Evolutionary conservation across 331 rosid genomes (phyloP).

Genomic region (Telfairia occidentalis): DNA sequence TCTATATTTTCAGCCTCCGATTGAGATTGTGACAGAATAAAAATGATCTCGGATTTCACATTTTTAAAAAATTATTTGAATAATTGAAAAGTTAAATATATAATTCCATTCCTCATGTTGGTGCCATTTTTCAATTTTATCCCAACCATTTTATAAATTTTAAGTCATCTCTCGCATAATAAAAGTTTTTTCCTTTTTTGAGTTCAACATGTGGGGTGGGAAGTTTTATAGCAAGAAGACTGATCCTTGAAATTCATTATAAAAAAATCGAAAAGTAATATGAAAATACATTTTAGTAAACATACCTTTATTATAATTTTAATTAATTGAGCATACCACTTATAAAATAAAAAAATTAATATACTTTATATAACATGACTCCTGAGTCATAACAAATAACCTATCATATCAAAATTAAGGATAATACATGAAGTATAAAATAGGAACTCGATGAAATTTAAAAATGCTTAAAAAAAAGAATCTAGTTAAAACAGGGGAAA

Average conservation of each 20-base stretch:
- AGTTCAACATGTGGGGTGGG: too few relatives aligned
- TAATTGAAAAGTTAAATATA: not conserved
- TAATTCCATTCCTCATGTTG: not conserved
- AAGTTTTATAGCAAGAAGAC: too few relatives aligned
- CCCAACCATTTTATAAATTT: not conserved
- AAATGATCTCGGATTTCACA: not conserved
- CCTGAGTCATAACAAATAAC: not conserved
- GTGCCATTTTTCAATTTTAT: not conserved
- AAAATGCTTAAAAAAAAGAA: not conserved
- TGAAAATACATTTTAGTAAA: too few relatives aligned
- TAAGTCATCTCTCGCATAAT: not conserved
- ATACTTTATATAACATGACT: not conserved
- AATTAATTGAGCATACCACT: not conserved
- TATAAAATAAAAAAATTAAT: not conserved
- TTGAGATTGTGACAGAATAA: not conserved
- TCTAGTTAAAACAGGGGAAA: not conserved
- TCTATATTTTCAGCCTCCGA: not conserved
- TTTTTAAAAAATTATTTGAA: not conserved
- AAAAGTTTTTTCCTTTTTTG: too few relatives aligned
- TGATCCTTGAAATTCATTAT: too few relatives aligned
- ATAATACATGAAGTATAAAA: not conserved
- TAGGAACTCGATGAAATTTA: not conserved
- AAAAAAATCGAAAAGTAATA: too few relatives aligned
- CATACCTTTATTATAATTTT: not conserved
- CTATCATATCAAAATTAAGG: not conserved